phyloP scores from a whole-genome alignment of 345 rosid species.

The Euphorbia tirucalli region DNA sequence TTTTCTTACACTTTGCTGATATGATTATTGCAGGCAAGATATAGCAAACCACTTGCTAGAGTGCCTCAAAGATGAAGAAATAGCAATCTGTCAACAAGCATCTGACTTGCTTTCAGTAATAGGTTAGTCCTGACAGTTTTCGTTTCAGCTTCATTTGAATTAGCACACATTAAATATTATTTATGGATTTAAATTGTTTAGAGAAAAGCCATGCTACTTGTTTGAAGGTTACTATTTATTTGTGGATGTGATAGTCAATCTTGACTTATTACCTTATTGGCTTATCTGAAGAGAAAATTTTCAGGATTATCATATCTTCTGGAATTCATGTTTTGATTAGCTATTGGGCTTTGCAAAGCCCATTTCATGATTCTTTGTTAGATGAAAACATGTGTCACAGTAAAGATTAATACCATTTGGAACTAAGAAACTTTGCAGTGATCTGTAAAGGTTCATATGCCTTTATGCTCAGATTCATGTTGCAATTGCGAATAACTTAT shows the following conservation, averaged over 20 bases:
- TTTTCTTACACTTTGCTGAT: slow-evolving; percentile 13
- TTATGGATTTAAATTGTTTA: background rate
- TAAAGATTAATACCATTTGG: background rate
- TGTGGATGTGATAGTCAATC: background rate
- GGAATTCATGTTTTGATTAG: background rate
- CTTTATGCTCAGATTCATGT: background rate
- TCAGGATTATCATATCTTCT: background rate
- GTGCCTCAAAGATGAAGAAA: slow-evolving; percentile 60
- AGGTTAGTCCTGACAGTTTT: slow-evolving; percentile 42
- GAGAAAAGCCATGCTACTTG: background rate
- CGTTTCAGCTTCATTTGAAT: background rate
- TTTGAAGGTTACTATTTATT: background rate
- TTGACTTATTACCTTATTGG: background rate
- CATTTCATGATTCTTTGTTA: background rate
- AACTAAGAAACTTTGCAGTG: background rate
- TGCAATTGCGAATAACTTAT: background rate
- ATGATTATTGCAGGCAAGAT: slow-evolving; percentile 55
- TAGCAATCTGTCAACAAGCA: slow-evolving; percentile 46
- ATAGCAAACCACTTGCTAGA: slow-evolving; percentile 56
- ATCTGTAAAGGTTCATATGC: background rate
- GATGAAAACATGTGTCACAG: background rate
- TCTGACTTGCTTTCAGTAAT: slow-evolving; percentile 55
- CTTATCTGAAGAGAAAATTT: background rate
- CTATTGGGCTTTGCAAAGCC: background rate
- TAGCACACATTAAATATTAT: background rate